A percentile compares a stretch with the other conserved stretches of the same genome.
phyloP scores from a whole-genome alignment of 2,329 filamentous ascomycete species.

The Penicillium sp. region DNA sequence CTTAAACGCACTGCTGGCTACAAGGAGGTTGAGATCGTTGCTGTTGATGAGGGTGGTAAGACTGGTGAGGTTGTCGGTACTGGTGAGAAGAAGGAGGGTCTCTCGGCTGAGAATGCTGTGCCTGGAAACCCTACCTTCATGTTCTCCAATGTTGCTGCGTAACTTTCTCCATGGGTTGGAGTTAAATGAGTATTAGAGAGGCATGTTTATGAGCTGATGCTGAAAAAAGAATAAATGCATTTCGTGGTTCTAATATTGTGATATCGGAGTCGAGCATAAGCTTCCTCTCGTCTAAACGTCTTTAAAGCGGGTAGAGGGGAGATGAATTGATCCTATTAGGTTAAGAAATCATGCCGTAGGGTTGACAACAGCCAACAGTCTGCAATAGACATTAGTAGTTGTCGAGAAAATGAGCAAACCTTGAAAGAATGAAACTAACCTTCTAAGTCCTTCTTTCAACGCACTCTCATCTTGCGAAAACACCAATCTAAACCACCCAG shows the following conservation, averaged over 20 bases:
- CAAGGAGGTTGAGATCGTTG: conserved; percentile 65
- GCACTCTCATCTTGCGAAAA: conserved; percentile 40
- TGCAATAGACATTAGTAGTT: neutral
- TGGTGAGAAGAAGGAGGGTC: conserved; percentile 53
- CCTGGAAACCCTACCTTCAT: conserved; percentile 77
- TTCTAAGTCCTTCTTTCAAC: conserved; percentile 34
- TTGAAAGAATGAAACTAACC: conserved; percentile 17
- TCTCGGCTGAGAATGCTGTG: conserved; percentile 69
- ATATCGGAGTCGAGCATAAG: neutral
- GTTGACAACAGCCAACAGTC: conserved; percentile 8
- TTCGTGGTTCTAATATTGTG: conserved; percentile 7
- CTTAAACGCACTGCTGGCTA: conserved; percentile 72
- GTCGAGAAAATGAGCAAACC: neutral
- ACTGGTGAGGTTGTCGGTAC: conserved; percentile 41
- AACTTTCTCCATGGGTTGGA: conserved; percentile 4
- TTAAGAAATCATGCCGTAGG: neutral
- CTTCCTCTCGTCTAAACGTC: neutral
- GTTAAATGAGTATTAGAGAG: conserved; percentile 7
- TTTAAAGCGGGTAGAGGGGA: neutral
- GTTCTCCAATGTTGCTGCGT: conserved; percentile 69
- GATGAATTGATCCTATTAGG: no score
- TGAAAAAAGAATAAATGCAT: conserved; percentile 17
- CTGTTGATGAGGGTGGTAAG: conserved; percentile 57
- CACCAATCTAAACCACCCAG: conserved; percentile 53
- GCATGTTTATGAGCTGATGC: conserved; percentile 25